Base-by-base conservation (phyloP, 1,139 yeast genomes). In the Saccharomycopsis hybrid region DNA sequence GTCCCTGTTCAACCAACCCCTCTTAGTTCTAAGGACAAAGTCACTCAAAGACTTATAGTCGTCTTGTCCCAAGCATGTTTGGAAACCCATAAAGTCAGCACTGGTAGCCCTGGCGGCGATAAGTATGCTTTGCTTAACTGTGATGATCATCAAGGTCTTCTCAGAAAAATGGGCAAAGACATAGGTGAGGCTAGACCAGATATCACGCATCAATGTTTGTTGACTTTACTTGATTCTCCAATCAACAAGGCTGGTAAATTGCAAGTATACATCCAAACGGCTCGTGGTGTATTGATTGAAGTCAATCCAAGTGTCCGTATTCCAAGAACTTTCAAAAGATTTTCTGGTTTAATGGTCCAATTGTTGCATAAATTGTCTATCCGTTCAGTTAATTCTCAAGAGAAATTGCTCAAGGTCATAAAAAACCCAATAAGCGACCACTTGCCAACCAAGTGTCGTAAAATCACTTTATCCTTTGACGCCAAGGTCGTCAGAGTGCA, bases 171-270 rank as follows among this genome's bases (percentile, higher is more conserved):
- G 95, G 96, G 96, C 45, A 78, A 97, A 64, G 97, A 92, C 65
- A 92, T 92, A 58, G 90, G 96, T 44, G 98, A 92, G 65, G 97
- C 97, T 4, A 80, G 98, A 67, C 98, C 98, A 25, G 98, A 92
- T 67, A 92, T 92, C 62, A 90, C 97, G 44, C 98, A 92, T 65
- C 92, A 87, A 67, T 92, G 98, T 72, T 78, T 92, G 49, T 74
- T 92, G 65, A 92, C 98, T 2, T 74, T 92, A 58, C 74, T 92
- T 61, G 98, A 92, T 65, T 87, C 96, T 11, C 98, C 98, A 41
- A 85, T 92, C 62, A 94, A 92, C 72, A 92, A 92, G 68, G 97
- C 97, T 3, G 98, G 98, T 5, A 87, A 82, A 65, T 76, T 92
- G 56, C 98, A 92, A 68, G 98, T 92, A 18, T 92, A 90, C 68